Evolutionary conservation across 2,329 filamentous ascomycete species (phyloP).

Genomic region (Hymenoscyphus scutula): DNA sequence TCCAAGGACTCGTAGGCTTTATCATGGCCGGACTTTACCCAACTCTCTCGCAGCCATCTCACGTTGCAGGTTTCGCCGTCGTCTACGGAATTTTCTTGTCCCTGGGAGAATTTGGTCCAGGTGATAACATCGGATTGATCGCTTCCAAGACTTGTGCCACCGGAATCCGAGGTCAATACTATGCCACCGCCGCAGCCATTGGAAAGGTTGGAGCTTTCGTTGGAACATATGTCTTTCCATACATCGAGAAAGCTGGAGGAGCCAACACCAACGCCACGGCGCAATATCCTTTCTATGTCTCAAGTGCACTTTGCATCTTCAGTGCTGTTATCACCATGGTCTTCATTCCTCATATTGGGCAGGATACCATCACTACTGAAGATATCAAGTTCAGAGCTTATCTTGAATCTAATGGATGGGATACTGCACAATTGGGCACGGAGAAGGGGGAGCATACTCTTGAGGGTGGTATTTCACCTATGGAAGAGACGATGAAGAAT

Average conservation of each 20-base stretch:
- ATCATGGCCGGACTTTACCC: constrained; percentile 78
- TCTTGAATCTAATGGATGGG: constrained; percentile 46
- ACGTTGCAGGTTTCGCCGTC: constrained; percentile 74
- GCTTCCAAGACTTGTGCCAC: constrained; percentile 88
- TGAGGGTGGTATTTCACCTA: constrained; percentile 1
- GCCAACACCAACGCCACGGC: constrained; percentile 54
- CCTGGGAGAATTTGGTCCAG: constrained; percentile 78
- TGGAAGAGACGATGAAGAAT: neutral
- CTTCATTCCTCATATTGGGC: constrained; percentile 71
- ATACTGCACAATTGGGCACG: constrained; percentile 14
- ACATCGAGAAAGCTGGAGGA: constrained; percentile 53
- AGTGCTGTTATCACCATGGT: constrained; percentile 65
- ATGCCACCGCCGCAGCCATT: constrained; percentile 67
- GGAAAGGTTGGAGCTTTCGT: constrained; percentile 83
- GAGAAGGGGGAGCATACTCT: constrained; percentile 8
- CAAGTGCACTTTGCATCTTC: constrained; percentile 71
- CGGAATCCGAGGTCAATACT: constrained; percentile 77
- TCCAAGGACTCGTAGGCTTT: constrained; percentile 79
- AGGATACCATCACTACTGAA: constrained; percentile 80
- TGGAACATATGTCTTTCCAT: constrained; percentile 77
- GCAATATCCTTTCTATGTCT: constrained; percentile 91
- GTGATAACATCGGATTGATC: constrained; percentile 86
- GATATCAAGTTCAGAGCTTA: constrained; percentile 74
- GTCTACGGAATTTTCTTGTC: constrained; percentile 77
- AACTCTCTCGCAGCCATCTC: constrained; percentile 61